Conservation (phyloP, 1,284 basidiomycete species). For the Anthracocystis walkeri region DNA sequence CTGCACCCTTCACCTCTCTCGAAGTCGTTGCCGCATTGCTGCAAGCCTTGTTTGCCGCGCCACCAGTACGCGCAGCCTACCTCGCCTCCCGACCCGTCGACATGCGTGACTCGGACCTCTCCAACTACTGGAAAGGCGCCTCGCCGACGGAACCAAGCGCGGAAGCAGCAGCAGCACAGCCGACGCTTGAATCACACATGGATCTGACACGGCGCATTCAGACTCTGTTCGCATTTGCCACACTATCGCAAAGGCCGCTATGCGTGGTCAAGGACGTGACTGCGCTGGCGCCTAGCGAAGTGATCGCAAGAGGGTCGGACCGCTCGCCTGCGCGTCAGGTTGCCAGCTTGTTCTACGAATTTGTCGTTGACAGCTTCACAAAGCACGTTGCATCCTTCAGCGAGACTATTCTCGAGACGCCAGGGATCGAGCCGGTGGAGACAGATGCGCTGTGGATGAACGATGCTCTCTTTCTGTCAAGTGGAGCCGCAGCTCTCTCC, state of each 20-base stretch:
- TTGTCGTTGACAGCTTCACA: constrained; percentile 26
- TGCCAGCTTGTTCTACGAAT: constrained; percentile 38
- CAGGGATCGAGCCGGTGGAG: constrained; percentile 4
- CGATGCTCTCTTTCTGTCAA: constrained; percentile 26
- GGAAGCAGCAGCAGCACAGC: neutral
- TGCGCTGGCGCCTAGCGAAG: constrained; percentile 29
- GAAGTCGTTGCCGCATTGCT: constrained; percentile 35
- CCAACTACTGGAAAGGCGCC: constrained; percentile 48
- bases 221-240: constrained; percentile 48
- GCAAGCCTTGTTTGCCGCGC: constrained; percentile 41
- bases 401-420: constrained; percentile 20
- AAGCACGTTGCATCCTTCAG: constrained; percentile 26
- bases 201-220: constrained; percentile 42
- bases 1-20: constrained; percentile 42
- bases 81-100: constrained; percentile 26
- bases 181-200: constrained; percentile 19
- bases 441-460: constrained; percentile 38
- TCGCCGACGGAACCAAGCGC: constrained; percentile 19
- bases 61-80: constrained; percentile 34
- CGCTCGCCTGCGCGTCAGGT: constrained; percentile 24
- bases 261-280: constrained; percentile 47
- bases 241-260: constrained; percentile 24
- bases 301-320: constrained; percentile 31
- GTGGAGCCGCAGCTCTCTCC: constrained; percentile 31
- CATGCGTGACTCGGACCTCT: constrained; percentile 27